Conservation (phyloP, 176 grass and related monocot species). For the Leersia perrieri region DNA sequence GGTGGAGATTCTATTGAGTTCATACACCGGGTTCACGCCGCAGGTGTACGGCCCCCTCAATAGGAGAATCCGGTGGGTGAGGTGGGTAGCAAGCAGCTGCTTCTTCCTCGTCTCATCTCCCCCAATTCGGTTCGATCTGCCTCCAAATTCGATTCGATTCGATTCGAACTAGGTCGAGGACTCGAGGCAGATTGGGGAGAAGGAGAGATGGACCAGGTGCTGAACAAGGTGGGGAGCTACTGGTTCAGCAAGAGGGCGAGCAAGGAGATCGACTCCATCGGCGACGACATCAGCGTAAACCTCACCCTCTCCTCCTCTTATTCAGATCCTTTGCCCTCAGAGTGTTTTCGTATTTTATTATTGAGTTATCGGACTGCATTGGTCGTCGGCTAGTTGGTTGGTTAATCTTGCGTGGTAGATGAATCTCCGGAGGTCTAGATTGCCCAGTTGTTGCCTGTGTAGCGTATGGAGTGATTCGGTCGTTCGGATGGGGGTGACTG, state of each 20-base stretch:
- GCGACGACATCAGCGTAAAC: slow-evolving; percentile 77
- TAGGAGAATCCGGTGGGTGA: not conserved
- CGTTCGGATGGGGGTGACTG: not conserved
- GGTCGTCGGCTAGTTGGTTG: not conserved
- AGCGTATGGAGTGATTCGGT: too few relatives aligned
- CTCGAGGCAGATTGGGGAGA: not conserved
- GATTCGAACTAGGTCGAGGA: not conserved
- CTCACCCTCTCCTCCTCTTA: not conserved
- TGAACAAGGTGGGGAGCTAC: slow-evolving; percentile 94
- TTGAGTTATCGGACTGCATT: not conserved
- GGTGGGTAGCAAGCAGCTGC: not conserved
- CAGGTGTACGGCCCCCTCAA: not conserved
- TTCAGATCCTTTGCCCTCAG: not conserved
- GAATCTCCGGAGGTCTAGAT: not conserved
- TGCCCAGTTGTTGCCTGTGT: too few relatives aligned
- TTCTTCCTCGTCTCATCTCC: not conserved
- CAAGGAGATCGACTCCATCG: slow-evolving; percentile 95
- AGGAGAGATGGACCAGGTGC: slow-evolving; percentile 71
- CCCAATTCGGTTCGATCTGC: slow-evolving; percentile 21
- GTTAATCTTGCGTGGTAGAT: not conserved
- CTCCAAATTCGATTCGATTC: not conserved
- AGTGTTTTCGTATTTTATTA: not conserved
- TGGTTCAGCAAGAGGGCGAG: slow-evolving; percentile 85
- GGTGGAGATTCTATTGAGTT: not conserved
- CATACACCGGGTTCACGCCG: slow-evolving; percentile 15